A percentile compares a stretch with the other conserved stretches of the same genome.
Conservation (phyloP, 345 rosid genomes). For the Eucalyptus erythrocorys region DNA sequence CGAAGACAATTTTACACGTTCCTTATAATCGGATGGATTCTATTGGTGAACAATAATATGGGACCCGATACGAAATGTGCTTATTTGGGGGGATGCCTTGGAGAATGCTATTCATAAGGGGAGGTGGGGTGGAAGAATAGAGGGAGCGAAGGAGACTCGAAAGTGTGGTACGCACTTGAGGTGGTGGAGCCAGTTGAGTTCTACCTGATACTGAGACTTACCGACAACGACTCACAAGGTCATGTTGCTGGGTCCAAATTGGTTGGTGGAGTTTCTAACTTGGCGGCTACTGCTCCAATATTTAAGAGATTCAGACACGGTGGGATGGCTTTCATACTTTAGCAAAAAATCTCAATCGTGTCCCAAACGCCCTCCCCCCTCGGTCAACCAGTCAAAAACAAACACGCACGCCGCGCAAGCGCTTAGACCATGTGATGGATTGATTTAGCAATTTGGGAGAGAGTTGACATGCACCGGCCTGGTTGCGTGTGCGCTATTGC, state of each 20-base stretch:
- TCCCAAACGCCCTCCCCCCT: not conserved
- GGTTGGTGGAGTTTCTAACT: not conserved
- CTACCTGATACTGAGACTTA: not conserved
- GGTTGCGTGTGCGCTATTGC: not conserved
- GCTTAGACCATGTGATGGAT: not conserved
- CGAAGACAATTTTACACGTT: not conserved
- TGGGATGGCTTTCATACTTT: not conserved
- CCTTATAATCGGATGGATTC: not conserved
- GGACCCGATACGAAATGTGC: not conserved
- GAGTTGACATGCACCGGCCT: not conserved
- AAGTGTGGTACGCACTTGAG: not conserved
- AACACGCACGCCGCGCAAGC: not conserved
- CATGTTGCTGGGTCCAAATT: not conserved
- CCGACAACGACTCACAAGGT: not conserved
- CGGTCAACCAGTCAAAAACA: not conserved
- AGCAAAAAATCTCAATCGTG: not conserved
- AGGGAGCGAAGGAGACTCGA: not conserved
- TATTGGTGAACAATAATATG: not conserved
- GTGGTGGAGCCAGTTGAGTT: not conserved
- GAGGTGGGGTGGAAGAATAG: not conserved
- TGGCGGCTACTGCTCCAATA: not conserved
- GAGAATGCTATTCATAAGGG: not conserved
- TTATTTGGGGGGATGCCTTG: not conserved
- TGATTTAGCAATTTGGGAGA: not conserved
- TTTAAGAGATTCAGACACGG: not conserved